Base-by-base conservation (phyloP, 2,329 filamentous ascomycete genomes). In the Calcarisporium arbuscula region DNA sequence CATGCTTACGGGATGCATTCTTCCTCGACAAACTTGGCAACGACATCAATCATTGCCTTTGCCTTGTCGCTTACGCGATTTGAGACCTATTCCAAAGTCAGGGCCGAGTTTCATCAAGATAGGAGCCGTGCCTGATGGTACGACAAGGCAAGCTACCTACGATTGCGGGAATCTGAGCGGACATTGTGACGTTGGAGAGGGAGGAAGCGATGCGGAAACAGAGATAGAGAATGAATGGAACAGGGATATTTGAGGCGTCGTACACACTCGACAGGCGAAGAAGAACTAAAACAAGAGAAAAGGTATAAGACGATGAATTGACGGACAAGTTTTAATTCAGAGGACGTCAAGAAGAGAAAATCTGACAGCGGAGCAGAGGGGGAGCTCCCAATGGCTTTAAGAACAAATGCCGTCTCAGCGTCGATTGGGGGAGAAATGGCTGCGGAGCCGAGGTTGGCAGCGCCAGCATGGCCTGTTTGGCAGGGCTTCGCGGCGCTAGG, bases 1-100 rank as follows among this genome's bases (percentile, higher is more conserved):
- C 22, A 16, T 19, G 23, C 74, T 64, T 58, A 80, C 77, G 83
- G 84, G 47, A 88, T 82, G 60, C 85, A 98, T 70, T 95, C 89
- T 63, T 95, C 89, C 57, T 96, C 85, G 49, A 98, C 92, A 53
- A 98, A 98, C 62, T 88, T 87, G 68, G 90, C 86, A 48, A 98
- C 85, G 45, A 87, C 57, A 54, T 95, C 89, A 47, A 95, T 68
- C 19, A 83, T 85, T 70, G 84, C 80, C 65, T 82, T 85, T 34
- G 89, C 89, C 52, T 77, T 72, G 40, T 94, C 87, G 65, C 86
- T 94, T 47, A 95, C 85, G 58, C 72, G 69, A 50, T 70, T 53
- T 36, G 58, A 53, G 36, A 65, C 68, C 70, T 74, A 19, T 16
- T 2, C 5, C 19, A 11, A 15, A 5, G 3, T 16, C 12, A 7